phyloP scores from a whole-genome alignment of 73 alveolate species.

The Tetrahymena malaccensis region DNA sequence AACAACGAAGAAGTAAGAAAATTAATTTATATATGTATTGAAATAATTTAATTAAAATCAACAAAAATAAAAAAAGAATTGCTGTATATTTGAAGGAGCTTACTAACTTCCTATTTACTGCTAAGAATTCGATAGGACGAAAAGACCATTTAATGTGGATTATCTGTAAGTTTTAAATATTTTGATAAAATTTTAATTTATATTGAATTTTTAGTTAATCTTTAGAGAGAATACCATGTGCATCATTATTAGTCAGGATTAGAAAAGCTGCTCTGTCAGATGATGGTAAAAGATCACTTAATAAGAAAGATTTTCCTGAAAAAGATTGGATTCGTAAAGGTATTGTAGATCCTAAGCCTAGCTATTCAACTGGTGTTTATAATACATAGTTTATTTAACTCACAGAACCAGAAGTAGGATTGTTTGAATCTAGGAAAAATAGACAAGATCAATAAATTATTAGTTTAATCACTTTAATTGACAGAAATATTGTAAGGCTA shows the following conservation, averaged over 20 bases:
- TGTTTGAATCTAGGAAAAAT: slow-evolving; percentile 32
- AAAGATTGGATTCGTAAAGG: slow-evolving; percentile 45
- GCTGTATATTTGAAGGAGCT: slow-evolving; percentile 58
- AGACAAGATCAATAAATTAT: background rate
- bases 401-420: slow-evolving; percentile 40
- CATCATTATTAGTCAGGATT: slow-evolving; percentile 67
- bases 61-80: background rate
- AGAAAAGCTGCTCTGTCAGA: slow-evolving; percentile 62
- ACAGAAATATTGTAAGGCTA: slow-evolving; percentile 18
- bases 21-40: too few relatives aligned
- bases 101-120: slow-evolving; percentile 65
- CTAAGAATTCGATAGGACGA: slow-evolving; percentile 46
- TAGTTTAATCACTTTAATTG: background rate
- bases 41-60: too few relatives aligned
- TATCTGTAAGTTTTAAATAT: background rate
- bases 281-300: slow-evolving; percentile 62
- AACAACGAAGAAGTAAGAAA: slow-evolving; percentile 12
- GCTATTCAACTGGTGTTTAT: slow-evolving; percentile 53
- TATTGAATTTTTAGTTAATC: background rate
- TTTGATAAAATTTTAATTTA: background rate
- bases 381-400: slow-evolving; percentile 46
- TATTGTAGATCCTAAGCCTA: slow-evolving; percentile 46
- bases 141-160: slow-evolving; percentile 62
- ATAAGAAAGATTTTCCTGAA: slow-evolving; percentile 32
- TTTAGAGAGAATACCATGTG: slow-evolving; percentile 74